Evolutionary conservation across 495 filamentous ascomycete species (phyloP).

Genomic region (Pyronema domesticum): DNA sequence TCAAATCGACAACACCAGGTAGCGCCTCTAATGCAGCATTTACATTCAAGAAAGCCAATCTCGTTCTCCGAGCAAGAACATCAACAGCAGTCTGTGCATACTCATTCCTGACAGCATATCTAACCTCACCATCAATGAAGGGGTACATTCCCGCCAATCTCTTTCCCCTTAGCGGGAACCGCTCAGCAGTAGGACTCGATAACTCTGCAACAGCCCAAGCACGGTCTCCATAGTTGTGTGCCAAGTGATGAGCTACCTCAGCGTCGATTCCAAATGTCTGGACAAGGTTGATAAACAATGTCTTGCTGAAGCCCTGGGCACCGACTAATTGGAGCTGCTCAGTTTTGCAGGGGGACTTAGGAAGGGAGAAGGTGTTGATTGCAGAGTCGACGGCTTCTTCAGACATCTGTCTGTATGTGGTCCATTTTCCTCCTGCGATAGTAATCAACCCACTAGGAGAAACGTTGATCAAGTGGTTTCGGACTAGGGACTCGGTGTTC

Average conservation of each 20-base stretch:
- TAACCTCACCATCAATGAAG: constrained; percentile 89
- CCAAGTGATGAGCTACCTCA: constrained; percentile 82
- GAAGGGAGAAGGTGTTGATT: constrained; percentile 56
- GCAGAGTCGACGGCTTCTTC: constrained; percentile 93
- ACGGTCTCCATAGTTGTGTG: constrained; percentile 78
- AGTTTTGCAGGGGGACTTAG: constrained; percentile 61
- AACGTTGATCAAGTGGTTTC: constrained; percentile 82
- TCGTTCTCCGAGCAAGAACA: constrained; percentile 70
- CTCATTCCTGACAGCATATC: constrained; percentile 78
- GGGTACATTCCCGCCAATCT: constrained; percentile 72
- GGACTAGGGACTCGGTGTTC: constrained; percentile 86
- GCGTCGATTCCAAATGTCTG: constrained; percentile 94
- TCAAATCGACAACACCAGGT: constrained; percentile 77
- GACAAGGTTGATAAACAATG: constrained; percentile 94
- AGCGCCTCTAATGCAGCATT: constrained; percentile 86
- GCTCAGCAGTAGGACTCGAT: constrained; percentile 57
- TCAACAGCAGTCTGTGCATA: constrained; percentile 91
- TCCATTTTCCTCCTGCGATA: constrained; percentile 97
- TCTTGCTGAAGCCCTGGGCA: constrained; percentile 87
- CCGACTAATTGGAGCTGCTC: constrained; percentile 79
- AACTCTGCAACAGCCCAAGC: constrained; percentile 89
- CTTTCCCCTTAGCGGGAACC: constrained; percentile 76
- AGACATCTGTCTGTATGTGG: constrained; percentile 96
- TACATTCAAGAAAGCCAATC: constrained; percentile 86
- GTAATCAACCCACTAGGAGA: constrained; percentile 77